Evolutionary conservation across 257 asterid genomes (phyloP), one percentile per base, ranked within the genome.

Genomic region (Capsicum chinense): DNA sequence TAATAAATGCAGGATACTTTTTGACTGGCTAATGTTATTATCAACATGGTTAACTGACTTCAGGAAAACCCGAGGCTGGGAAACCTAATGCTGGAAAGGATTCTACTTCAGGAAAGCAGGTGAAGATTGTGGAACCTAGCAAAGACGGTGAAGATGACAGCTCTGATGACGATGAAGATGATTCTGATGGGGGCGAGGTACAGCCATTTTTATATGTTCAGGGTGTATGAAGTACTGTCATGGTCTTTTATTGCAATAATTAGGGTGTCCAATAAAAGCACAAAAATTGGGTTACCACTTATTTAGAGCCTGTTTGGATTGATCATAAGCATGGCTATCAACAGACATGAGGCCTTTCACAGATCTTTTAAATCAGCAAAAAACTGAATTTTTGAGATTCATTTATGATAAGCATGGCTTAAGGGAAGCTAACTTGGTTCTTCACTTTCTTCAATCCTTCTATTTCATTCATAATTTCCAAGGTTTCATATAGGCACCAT

Each of bases 111-210:
- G 86, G 21, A 9, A 84, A 76, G 79, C 66, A 84, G 73, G 81
- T 79, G 80, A 79, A 67, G 68, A 54, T 79, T 79, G 67, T 6
- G 19, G 87, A 84, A 15, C 71, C 84, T 17, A 79, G 74, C 37
- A 84, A 84, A 84, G 67, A 62, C 19, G 83, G 60, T 58, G 83
- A 57, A 56, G 85, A 84, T 12, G 86, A 84, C 14, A 79, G 79
- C 68, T 17, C 21, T 59, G 83, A 58, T 6, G 85, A 80, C 4
- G 86, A 84, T 19, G 86, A 62, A 14, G 81, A 67, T n/a, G 82
- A 57, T 83, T 26, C 76, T 17, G 81, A 48, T 3, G 47, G 3
- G 50, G 79, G 39, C n/a, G 80, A 83, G 85, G 63, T 67, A 83
- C 33, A 42, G 9, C 8, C 42, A 5, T 70, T 70, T 42, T 70